Evolutionary conservation across 1,284 basidiomycete species (phyloP), one percentile per base, ranked within the genome.

Genomic region (Mycena citricolor): DNA sequence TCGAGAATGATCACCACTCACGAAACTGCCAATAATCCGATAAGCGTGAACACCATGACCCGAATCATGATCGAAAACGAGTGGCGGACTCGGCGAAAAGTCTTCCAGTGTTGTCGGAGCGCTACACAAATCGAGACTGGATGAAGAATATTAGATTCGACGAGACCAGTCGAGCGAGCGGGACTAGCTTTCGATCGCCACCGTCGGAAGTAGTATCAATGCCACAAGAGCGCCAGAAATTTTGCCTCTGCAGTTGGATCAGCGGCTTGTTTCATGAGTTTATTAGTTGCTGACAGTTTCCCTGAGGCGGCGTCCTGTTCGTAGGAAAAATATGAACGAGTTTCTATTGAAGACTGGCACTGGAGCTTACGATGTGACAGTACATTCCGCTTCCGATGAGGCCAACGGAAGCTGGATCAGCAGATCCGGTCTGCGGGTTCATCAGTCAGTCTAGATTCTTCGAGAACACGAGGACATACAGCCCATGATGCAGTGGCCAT

Each of bases 381-480:
- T 52, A 52, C 51, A 52, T 52, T 26, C 51, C 51, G 31, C 51
- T 52, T 21, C 51, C 51, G 22, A 52, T 52, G 17, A 52, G 6
- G 8, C 12, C 4, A 5, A 52, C 51, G 5, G 22, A 8, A 3
- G 13, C n/a, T 2, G 51, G 36, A 30, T 52, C 32, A 17, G 16
- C 24, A 4, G 46, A 43, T 4, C 51, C 51, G 10, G 38, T 24
- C 50, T 52, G 12, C 7, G 20, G 3, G n/a, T 20, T 8, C 11
- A 8, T n/a, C n/a, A n/a, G n/a, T n/a, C n/a, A n/a, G n/a, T n/a
- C n/a, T n/a, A n/a, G n/a, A n/a, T n/a, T n/a, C n/a, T n/a, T n/a
- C n/a, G n/a, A n/a, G n/a, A n/a, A n/a, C n/a, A n/a, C n/a, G n/a
- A n/a, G n/a, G n/a, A 24, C 45, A 14, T 25, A 52, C 51, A 39